These are phyloP conservation scores for Ascoidea rubescens DNA, from an alignment of 805 yeast genomes.

Conservation along the genomic window DNA sequence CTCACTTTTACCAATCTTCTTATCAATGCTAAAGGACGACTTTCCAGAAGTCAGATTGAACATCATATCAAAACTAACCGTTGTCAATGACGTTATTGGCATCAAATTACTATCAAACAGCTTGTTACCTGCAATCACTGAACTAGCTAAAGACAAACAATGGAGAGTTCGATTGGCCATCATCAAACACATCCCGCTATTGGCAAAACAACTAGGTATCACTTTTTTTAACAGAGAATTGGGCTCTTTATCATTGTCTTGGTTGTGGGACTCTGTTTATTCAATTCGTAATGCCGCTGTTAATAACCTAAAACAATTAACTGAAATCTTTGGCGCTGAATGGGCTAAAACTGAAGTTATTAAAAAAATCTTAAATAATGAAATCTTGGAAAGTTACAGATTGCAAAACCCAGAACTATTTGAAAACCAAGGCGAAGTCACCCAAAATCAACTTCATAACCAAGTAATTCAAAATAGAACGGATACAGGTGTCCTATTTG, in stretches of 20 bases:
- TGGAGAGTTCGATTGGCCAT: constrained; percentile 98
- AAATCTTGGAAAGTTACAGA: constrained; percentile 20
- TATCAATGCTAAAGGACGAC: constrained; percentile 92
- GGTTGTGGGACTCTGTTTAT: constrained; percentile 97
- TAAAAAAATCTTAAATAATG: constrained; percentile 47
- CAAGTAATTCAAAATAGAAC: constrained; percentile 6
- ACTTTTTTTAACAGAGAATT: constrained; percentile 86
- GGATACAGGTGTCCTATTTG: constrained; percentile 26
- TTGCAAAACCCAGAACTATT: constrained; percentile 11
- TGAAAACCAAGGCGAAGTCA: constrained; percentile 18
- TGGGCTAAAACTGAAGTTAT: constrained; percentile 88
- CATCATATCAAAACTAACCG: constrained; percentile 81
- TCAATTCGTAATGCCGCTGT: constrained; percentile 97
- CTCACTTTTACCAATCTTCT: constrained; percentile 70
- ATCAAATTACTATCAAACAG: constrained; percentile 77
- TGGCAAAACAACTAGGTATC: constrained; percentile 89
- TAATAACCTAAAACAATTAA: constrained; percentile 59
- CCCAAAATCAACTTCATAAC: constrained; percentile 12
- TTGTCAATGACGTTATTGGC: constrained; percentile 90
- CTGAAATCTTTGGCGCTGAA: constrained; percentile 78
- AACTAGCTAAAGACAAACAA: constrained; percentile 88
- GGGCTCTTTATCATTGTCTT: constrained; percentile 83
- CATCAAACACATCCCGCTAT: constrained; percentile 87
- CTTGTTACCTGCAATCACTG: constrained; percentile 88
- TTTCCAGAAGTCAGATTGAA: constrained; percentile 92